Base-by-base conservation (phyloP, 139 green algal species). In the Tetradesmus lagerheimii region DNA sequence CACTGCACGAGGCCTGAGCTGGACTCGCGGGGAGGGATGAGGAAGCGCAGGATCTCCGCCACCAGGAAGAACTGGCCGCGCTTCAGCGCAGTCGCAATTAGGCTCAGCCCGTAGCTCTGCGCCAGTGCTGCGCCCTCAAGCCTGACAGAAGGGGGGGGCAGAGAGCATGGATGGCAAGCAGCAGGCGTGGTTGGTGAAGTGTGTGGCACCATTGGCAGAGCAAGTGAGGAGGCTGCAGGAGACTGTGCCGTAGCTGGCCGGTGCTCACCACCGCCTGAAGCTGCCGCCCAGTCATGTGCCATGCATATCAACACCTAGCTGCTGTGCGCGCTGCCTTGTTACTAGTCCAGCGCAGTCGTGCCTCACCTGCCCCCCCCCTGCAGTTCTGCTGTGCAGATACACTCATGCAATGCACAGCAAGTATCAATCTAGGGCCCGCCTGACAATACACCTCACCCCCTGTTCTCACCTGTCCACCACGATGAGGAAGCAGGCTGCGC, bases 31-130 rank as follows among this genome's bases (percentile, higher is more conserved):
- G 95, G 95, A 12, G 94, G 94, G 31, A 97, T 86, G 29, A 98
- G 79, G 83, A 98, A 98, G 64, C 96, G 92, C 38, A 99, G 92
- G 85, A 98, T 93, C 88, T 99, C 97, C 2, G 94, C 93, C 0
- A 90, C 92, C 75, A 99, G 93, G n/a, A 91, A 88, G 84, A 97
- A 98, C 91, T 96, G 91, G 9, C 76, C 93, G 1, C 80, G 89
- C 23, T 78, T 53, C 81, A 99, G 83, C 0, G 95, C 91, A 11
- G 92, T 91, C 37, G 93, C 91, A 38, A 97, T 80, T 4, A 98
- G 93, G 45, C 91, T 94, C 71, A 99, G 89, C 35, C 94, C 94
- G 77, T 95, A 92, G 47, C 35, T 76, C 35, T 96, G 93, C 9
- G 96, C 95, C 25, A 89, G 25, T 0, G 74, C 62, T 0, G 92